Evolutionary conservation across 371 early-diverging fungal species (phyloP), one percentile per base, ranked within the genome.

Genomic region (Syncephalastrum sp.): DNA sequence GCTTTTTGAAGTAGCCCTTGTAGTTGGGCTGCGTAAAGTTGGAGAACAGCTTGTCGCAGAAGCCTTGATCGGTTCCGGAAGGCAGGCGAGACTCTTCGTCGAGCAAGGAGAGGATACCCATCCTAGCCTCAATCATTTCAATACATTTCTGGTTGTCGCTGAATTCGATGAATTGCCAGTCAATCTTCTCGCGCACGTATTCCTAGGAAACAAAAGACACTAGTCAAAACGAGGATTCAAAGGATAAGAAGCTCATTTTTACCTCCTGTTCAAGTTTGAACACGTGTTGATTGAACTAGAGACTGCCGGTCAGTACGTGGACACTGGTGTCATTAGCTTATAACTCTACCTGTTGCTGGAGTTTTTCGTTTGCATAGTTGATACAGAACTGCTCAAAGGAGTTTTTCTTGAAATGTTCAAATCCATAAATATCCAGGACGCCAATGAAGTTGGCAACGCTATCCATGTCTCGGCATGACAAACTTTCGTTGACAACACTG

Each of bases 311-410:
- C 4, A 21, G 17, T 43, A 14, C 3, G 1, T 5, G 1, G 21
- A 14, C 6, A 13, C 13, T n/a, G 4, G 41, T 47, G 5, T n/a
- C 24, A 41, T 33, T 24, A 1, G 10, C 0, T 2, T 33, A 33
- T 33, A 0, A 33, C 10, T 5, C 16, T 65, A 74, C 75, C 65
- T 84, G 95, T 69, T 99, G 99, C 75, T 99, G 98, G 51, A 98
- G 78, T 79, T 96, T 97, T 72, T 93, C 98, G 71, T 93, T 99
- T 58, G 97, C 97, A 79, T 91, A 99, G 82, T 95, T 99, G 75
- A 99, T 98, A 83, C 99, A 98, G 72, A 99, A 95, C 81, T 99
- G 99, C 75, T 99, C 99, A 71, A 99, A 99, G 7, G 95, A 94
- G 77, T 99, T 99, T 75, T 88, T 90, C 73, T 94, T 86, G 69